These are phyloP conservation scores for Coprinopsis strossmayeri DNA, from an alignment of 768 basidiomycete species.

Conservation along the genomic window DNA sequence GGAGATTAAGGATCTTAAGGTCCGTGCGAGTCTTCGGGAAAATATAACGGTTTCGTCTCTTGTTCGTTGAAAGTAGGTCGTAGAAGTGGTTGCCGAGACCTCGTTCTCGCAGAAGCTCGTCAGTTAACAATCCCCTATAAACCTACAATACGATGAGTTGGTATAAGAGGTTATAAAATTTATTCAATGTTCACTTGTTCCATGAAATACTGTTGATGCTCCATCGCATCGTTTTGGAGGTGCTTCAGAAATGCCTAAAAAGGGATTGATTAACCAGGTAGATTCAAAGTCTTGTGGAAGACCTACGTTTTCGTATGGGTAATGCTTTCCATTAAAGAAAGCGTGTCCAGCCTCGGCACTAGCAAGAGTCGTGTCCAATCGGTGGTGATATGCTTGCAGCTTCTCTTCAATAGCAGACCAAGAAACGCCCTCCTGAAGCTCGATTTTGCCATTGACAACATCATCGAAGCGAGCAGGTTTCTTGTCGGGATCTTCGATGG, in stretches of 20 bases:
- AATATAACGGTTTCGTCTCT: conserved; percentile 72
- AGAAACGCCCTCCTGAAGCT: conserved; percentile 26
- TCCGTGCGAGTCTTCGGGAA: conserved; percentile 45
- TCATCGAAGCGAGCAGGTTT: conserved; percentile 15
- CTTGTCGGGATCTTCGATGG: conserved; percentile 21
- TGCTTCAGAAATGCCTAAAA: conserved; percentile 56
- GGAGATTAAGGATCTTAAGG: conserved; percentile 49
- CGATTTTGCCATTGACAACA: conserved; percentile 18
- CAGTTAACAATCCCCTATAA: conserved; percentile 49
- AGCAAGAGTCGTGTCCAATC: conserved; percentile 45
- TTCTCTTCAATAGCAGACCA: conserved; percentile 31
- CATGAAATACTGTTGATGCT: conserved; percentile 64
- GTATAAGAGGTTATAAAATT: neutral
- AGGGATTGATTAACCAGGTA: neutral
- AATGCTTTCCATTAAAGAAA: conserved; percentile 88
- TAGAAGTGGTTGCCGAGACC: conserved; percentile 76
- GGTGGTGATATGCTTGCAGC: conserved; percentile 45
- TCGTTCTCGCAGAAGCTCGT: conserved; percentile 32
- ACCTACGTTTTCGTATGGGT: conserved; percentile 61
- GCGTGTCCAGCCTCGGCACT: conserved; percentile 38
- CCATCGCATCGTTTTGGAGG: conserved; percentile 52
- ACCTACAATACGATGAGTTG: conserved; percentile 32
- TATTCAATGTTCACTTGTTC: conserved; percentile 46
- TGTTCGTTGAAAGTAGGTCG: conserved; percentile 68
- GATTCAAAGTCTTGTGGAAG: neutral